Percentiles rank a stretch among this genome's conserved stretches.
Evolutionary conservation across 2,329 filamentous ascomycete genomes (phyloP).

Genomic region (Phialocephala subalpina): DNA sequence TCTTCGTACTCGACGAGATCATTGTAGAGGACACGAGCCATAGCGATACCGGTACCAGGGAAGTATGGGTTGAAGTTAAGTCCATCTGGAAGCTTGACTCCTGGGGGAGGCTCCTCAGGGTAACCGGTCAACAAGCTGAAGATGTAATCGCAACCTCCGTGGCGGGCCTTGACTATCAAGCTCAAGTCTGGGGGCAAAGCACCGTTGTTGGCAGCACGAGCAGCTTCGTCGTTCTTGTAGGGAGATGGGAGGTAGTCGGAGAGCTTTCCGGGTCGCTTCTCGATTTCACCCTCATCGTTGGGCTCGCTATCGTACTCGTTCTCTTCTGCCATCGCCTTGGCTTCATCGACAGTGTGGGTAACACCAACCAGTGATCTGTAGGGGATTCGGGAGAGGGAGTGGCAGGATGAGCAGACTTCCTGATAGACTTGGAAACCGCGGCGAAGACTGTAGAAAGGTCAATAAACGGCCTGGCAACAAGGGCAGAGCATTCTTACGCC

Average conservation of each 20-base stretch:
- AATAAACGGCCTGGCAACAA: conserved; percentile 20
- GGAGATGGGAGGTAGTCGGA: conserved; percentile 95
- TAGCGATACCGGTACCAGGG: conserved; percentile 97
- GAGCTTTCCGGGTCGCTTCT: conserved; percentile 98
- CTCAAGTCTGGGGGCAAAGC: conserved; percentile 96
- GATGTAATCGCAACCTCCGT: conserved; percentile 98
- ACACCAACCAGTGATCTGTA: conserved; percentile 92
- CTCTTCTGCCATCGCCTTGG: conserved; percentile 96
- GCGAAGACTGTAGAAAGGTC: conserved; percentile 72
- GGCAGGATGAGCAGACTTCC: conserved; percentile 97
- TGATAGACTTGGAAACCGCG: conserved; percentile 99
- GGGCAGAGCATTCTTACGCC: conserved; percentile 70
- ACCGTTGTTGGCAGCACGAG: conserved; percentile 97
- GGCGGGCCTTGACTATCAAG: conserved; percentile 96
- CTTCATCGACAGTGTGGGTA: conserved; percentile 95
- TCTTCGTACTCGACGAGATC: conserved; percentile 98
- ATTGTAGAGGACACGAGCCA: conserved; percentile 98
- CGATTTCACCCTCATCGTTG: conserved; percentile 96
- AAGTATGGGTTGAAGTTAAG: conserved; percentile 99
- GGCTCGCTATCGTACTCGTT: conserved; percentile 99
- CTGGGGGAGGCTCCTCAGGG: conserved; percentile 93
- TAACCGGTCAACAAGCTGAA: conserved; percentile 97
- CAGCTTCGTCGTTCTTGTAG: conserved; percentile 99
- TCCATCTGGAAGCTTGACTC: conserved; percentile 83
- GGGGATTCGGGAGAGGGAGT: conserved; percentile 93